Percentiles rank a stretch among this genome's conserved stretches.
Evolutionary conservation across 2,329 filamentous ascomycete species (phyloP).

Genomic region (Aschersonia sp.): DNA sequence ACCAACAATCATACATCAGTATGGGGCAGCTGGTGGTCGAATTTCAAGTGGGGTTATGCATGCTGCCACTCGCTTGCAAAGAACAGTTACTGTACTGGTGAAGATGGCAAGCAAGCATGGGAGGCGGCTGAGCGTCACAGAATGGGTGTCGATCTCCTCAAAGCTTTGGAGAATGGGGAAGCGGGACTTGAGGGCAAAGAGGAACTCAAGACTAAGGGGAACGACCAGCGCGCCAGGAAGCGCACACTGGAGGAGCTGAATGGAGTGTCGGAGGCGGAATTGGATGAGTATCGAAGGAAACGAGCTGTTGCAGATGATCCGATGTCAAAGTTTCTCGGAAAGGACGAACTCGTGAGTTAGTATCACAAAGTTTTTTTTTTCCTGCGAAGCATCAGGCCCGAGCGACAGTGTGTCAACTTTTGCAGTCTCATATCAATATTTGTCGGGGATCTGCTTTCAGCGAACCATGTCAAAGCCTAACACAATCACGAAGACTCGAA

Average conservation of each 20-base stretch:
- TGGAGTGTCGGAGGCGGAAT: conserved; percentile 66
- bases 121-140: conserved; percentile 56
- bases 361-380: conserved; percentile 1
- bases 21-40: conserved; percentile 96
- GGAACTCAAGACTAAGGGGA: conserved; percentile 4
- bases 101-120: conserved; percentile 70
- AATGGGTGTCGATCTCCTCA: conserved; percentile 28
- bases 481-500: too few relatives aligned
- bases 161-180: conserved; percentile 15
- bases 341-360: conserved; percentile 45
- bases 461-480: too few relatives aligned
- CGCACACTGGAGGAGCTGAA: conserved; percentile 62
- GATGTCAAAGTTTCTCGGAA: conserved; percentile 70
- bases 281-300: conserved; percentile 74
- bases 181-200: conserved; percentile 11
- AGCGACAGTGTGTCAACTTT: too few relatives aligned
- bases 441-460: too few relatives aligned
- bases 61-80: conserved; percentile 91
- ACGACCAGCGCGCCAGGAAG: conserved; percentile 37
- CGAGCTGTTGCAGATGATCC: conserved; percentile 64
- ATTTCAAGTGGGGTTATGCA: conserved; percentile 90
- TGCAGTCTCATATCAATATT: too few relatives aligned
- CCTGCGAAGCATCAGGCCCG: too few relatives aligned
- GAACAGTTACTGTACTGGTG: conserved; percentile 95
- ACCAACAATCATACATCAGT: conserved; percentile 85